These are phyloP conservation scores for Globisporangium mamillatum DNA, from an alignment of 352 stramenopile species.

Conservation along the genomic window DNA sequence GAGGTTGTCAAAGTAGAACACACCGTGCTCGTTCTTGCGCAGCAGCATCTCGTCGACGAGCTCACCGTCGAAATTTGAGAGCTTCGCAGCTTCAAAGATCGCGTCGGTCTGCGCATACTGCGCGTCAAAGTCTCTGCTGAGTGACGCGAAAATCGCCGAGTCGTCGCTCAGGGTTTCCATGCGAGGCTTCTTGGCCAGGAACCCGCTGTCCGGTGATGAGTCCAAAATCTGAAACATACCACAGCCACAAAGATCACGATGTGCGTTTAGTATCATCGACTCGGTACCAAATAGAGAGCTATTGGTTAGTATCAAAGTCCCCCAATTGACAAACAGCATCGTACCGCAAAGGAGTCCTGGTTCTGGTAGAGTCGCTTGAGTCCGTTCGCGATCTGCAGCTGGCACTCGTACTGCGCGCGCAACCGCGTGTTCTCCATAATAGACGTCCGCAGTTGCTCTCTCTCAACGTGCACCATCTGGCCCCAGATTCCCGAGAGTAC, in stretches of 20 bases:
- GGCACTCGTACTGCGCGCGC: constrained; percentile 29
- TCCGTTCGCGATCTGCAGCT: constrained; percentile 33
- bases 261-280: too few species aligned
- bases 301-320: neutral
- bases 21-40: neutral
- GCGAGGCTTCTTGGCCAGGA: neutral
- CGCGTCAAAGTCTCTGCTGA: constrained; percentile 23
- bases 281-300: neutral
- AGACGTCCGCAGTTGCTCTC: constrained; percentile 26
- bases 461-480: constrained; percentile 28
- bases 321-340: neutral
- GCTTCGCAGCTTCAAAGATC: constrained; percentile 21
- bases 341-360: constrained; percentile 6
- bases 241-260: neutral
- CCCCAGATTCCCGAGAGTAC: constrained; percentile 25
- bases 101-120: constrained; percentile 27
- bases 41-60: neutral
- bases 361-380: constrained; percentile 33
- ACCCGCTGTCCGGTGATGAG: constrained; percentile 2
- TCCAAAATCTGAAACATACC: neutral
- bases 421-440: constrained; percentile 34
- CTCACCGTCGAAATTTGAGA: constrained; percentile 25
- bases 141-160: constrained; percentile 29
- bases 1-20: constrained; percentile 29
- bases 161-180: constrained; percentile 19